Evolutionary conservation across 306 rosid species (phyloP), one percentile per base, ranked within the genome.

Genomic region (Vigna angularis): DNA sequence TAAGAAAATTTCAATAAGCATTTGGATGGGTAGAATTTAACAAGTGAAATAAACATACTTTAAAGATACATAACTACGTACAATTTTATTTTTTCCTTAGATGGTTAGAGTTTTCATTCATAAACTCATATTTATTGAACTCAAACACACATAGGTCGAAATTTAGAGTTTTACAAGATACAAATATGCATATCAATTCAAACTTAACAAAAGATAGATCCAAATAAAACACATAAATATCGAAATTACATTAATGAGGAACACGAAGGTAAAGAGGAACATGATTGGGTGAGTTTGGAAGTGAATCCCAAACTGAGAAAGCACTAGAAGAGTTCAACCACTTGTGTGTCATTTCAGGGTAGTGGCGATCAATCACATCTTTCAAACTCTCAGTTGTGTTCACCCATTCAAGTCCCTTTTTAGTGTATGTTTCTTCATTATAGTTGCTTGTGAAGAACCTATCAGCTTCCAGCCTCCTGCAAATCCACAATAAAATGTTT

Each of bases 301-400:
- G n/a, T 10, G 86, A 75, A 38, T 87, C 90, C 91, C 94, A 87
- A 28, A 87, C 94, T 0, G 94, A 87, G 61, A 90, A 90, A 0
- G 91, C 90, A 73, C 91, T 89, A 0, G 88, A 79, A 66, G 82
- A 70, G 61, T 87, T 90, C 76, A 90, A 78, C 94, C 91, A 90
- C 42, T 82, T 86, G 0, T 75, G 9, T 17, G 87, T 82, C 80
- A 90, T 84, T 82, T 84, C 85, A 9, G 90, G 91, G 10, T 84
- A 73, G 15, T 90, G 91, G 17, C 90, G 90, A 1, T 87, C 83
- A 2, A 90, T 72, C 1, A 90, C 94, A 12, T 90, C 94, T 38
- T 86, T 90, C 10, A 90, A 6, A 6, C 74, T 87, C 74, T 90
- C 94, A 0, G 90, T 90, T 0, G 64, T 82, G 53, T 90, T 90